These are phyloP conservation scores for Leishmania turanica DNA, from an alignment of 208 protist genomes.

Conservation along the genomic window DNA sequence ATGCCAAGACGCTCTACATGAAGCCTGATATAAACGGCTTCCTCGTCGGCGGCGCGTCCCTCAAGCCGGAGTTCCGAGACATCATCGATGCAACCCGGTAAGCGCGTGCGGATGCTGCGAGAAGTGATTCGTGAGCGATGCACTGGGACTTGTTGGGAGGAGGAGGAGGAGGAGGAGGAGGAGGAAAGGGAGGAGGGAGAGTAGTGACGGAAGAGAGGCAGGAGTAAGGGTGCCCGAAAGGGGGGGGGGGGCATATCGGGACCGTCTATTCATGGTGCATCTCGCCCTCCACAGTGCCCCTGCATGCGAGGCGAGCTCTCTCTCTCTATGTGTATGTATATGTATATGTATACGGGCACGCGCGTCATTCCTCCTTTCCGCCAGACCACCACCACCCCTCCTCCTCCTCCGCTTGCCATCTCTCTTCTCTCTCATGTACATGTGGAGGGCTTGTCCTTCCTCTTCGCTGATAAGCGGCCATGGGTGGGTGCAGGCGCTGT, in stretches of 20 bases:
- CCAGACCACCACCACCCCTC: not conserved
- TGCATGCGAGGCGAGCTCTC: not conserved
- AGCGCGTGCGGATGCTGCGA: not conserved
- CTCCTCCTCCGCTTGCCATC: conserved; percentile 3
- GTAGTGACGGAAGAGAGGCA: not conserved
- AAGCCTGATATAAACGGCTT: conserved; percentile 98
- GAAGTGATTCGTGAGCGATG: conserved; percentile 20
- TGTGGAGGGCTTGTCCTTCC: not conserved
- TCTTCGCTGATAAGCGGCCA: not conserved
- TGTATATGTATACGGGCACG: not conserved
- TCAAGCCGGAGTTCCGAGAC: conserved; percentile 96
- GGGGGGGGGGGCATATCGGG: not conserved
- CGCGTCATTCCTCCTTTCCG: not conserved
- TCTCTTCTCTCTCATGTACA: conserved; percentile 19
- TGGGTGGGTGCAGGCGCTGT: not conserved
- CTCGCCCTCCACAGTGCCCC: not conserved
- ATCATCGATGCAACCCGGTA: conserved; percentile 93
- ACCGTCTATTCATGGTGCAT: not conserved
- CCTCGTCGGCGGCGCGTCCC: conserved; percentile 98
- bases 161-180: not conserved
- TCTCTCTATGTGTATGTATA: not conserved
- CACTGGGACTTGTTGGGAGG: not conserved
- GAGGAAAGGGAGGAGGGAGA: not conserved
- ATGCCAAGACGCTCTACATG: conserved; percentile 89
- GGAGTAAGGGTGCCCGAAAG: not conserved